Percentiles rank a stretch among this genome's conserved stretches.
These are phyloP conservation scores for Exophiala oligosperma DNA, from an alignment of 2,329 filamentous ascomycete species.

Conservation along the genomic window DNA sequence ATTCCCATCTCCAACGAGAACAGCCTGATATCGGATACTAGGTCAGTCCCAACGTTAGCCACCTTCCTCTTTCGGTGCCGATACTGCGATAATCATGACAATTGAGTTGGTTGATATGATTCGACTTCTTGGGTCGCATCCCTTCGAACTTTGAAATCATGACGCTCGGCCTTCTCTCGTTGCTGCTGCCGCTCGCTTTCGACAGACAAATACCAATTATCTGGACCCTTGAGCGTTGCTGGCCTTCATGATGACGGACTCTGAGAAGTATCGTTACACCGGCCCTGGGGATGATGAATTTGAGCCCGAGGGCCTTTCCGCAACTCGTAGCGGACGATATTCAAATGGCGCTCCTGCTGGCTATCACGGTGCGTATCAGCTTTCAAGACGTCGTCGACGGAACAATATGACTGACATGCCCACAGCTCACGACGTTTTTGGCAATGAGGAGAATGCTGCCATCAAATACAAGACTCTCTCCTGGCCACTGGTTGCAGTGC, in stretches of 20 bases:
- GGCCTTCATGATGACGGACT: conserved; percentile 7
- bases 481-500: conserved; percentile 53
- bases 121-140: not conserved
- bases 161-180: too few species aligned
- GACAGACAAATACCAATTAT: not conserved
- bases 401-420: not conserved
- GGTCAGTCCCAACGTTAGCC: not conserved
- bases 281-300: conserved; percentile 6
- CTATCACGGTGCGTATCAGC: conserved; percentile 12
- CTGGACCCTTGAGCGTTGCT: not conserved
- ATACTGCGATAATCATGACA: not conserved
- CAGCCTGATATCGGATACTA: not conserved
- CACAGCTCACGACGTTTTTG: conserved; percentile 42
- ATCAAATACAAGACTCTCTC: conserved; percentile 57
- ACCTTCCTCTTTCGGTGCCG: conserved; percentile 10
- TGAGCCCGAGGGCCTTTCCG: conserved; percentile 9
- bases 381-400: not conserved
- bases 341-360: conserved; percentile 6
- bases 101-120: not conserved
- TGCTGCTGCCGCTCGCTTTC: too few species aligned
- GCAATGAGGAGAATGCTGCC: conserved; percentile 37
- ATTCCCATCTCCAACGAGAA: not conserved
- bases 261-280: conserved; percentile 13
- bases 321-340: not conserved
- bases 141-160: too few species aligned